Base-by-base conservation (phyloP, 1,284 basidiomycete species). In the Agroathelia rolfsii region DNA sequence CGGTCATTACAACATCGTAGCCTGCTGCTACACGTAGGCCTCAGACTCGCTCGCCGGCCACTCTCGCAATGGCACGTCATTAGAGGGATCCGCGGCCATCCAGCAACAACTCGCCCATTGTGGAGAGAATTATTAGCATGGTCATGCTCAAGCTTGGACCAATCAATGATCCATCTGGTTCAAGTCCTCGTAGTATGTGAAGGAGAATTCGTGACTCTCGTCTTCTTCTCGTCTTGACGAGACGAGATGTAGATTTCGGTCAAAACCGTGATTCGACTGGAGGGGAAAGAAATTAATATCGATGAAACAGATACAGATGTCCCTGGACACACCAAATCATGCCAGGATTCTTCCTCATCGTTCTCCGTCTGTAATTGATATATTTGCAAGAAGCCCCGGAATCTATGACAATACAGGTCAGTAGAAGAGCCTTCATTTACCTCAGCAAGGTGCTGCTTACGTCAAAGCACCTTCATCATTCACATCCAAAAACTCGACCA, bases 311-410 rank as follows among this genome's bases (percentile, higher is more conserved):
- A 32, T 19, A 24, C 20, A 36, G 35, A 50, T 10, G 24, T 16
- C 6, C 8, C 25, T 18, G 10, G 16, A 43, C 70, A 45, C 46
- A 82, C 79, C 42, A 85, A 56, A 59, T 85, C 82, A 50, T 67
- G 63, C 81, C 80, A 85, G 6, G 82, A 85, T 55, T 86, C 82
- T 50, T 78, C 78, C 47, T 82, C 78, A 41, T 85, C 82, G 42
- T 75, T 82, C 46, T 82, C 77, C 2, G 81, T 84, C 51, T 86
- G 82, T 17, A 85, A 53, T 46, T 82, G 78, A 48, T 85, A 85
- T 30, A 85, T 71, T 48, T 84, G 80, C 47, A 84, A 47, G 48
- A 86, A 85, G 3, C 82, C 82, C 48, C 77, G 74, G 48, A 82
- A 74, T 14, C 80, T 83, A 38, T 13, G 24, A 12, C 6, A 19